These are phyloP conservation scores for Bipolaris victoriae DNA, from an alignment of 2,329 filamentous ascomycete species.

Conservation along the genomic window DNA sequence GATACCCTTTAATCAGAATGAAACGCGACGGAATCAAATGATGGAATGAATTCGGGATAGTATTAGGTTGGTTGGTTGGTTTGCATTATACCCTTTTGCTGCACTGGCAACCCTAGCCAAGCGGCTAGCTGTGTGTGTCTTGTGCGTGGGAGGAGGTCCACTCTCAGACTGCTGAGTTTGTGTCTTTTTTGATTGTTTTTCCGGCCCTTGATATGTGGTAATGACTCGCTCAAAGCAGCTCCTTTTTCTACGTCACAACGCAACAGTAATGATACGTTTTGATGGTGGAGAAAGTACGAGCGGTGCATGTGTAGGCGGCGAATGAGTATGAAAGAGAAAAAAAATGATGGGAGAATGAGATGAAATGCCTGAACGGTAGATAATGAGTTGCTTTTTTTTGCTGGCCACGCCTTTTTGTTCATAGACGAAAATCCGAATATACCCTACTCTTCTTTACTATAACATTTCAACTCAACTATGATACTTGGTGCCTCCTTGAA, in stretches of 20 bases:
- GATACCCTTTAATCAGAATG: background rate
- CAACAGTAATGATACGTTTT: background rate
- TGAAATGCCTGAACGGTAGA: constrained; percentile 1
- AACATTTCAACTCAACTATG: no score
- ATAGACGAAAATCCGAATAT: constrained; percentile 5
- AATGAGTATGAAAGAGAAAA: background rate
- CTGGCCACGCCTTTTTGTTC: background rate
- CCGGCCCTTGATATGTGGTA: background rate
- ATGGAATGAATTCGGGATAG: constrained; percentile 3
- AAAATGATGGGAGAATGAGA: background rate
- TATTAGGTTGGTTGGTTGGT: constrained; percentile 4
- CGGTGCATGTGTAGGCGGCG: background rate
- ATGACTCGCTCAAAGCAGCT: background rate
- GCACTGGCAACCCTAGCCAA: constrained; percentile 5
- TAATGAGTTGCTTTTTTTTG: constrained; percentile 5
- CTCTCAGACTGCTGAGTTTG: constrained; percentile 4
- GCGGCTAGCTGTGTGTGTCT: constrained; percentile 5
- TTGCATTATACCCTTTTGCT: constrained; percentile 12
- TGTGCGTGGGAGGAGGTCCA: constrained; percentile 4
- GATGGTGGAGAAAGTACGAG: no score
- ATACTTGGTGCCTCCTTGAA: no score
- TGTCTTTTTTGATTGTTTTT: background rate
- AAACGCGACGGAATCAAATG: constrained; percentile 1
- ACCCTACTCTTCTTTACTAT: constrained; percentile 5
- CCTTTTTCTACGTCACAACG: background rate